Evolutionary conservation across 2,329 filamentous ascomycete genomes (phyloP), one percentile per base, ranked within the genome.

Genomic region (Tetracladium maxilliforme): DNA sequence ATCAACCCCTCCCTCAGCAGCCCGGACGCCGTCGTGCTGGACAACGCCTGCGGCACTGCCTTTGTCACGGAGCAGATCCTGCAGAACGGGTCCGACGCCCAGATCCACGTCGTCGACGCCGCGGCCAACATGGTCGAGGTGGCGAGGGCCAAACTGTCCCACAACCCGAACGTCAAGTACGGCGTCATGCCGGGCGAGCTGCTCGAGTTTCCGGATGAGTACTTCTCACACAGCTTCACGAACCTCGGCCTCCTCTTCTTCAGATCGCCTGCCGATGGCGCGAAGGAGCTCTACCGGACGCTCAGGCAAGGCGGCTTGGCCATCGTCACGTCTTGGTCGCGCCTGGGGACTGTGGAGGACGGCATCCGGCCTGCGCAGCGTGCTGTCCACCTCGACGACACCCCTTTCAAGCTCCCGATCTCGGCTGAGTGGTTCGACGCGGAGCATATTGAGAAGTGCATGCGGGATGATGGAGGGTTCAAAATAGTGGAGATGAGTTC

Each of bases 181-280:
- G 26, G 23, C 9, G 30, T 31, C 11, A 42, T 40, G 35, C 22
- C 29, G 1, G 42, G 37, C 16, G 41, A 45, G 26, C n/a, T 26
- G 2, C 33, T 45, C 11, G 11, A 16, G 5, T 44, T 43, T 19
- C 27, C 32, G 4, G 44, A 50, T 26, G 33, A 38, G 4, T 37
- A 34, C 14, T 56, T 56, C 36, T 46, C 44, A 1, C 45, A 51
- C 33, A 43, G 38, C 4, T 37, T 56, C 26, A 55, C 46, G 5
- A 54, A 50, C 33, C 45, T 56, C 16, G 51, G 46, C 6, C 41
- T 56, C 22, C 38, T 53, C 27, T 51, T 52, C 32, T 50, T 47
- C 21, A 17, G 29, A 1, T 36, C 41, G 26, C 40, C 43, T 1
- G 31, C 42, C 4, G 40, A 37, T 14, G 52, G 46, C 20, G 45